Evolutionary conservation across 2,329 filamentous ascomycete genomes (phyloP), one percentile per base, ranked within the genome.

Genomic region (Calcarisporium arbuscula): DNA sequence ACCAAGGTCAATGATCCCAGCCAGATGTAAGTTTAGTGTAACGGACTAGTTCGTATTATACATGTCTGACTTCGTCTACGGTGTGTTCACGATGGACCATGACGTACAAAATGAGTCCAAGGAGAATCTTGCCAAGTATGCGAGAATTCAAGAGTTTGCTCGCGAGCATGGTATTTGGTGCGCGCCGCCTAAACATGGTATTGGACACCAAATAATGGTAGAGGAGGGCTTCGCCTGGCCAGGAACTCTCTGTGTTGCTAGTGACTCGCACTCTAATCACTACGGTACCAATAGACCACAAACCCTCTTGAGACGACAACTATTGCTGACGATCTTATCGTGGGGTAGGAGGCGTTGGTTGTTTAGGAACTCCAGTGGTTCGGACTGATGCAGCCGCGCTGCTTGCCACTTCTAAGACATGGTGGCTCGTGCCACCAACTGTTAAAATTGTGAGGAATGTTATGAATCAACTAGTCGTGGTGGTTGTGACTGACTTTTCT

Each of bases 161-260:
- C 70, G 72, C 50, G 69, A 77, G 42, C 85, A 95, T 39, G 84
- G 83, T 3, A 72, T 94, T 1, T 68, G 79, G 38, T 88, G 89
- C 54, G 94, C 82, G 49, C 80, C 79, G 2, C 81, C 85, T 1
- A 85, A 85, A 2, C 62, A 77, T 28, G 86, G 86, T 10, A 95
- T 95, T 50, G 89, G 88, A 1, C 90, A 95, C 56, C 90, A 95
- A 58, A 81, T 90, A 47, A 88, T 92, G 83, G 76, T 94, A 0
- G 88, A 95, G 56, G 48, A 57, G 26, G 51, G 86, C 86, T 67
- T 82, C 67, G 50, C 64, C 2, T 96, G 87, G 87, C 90, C 90
- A 0, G 83, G 85, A 2, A 94, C 85, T 0, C 58, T 95, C 32
- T 76, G 74, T 0, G 88, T 95, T 2, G 90, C 85, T 0, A 83